Evolutionary conservation across 1,139 yeast genomes (phyloP), one percentile per base, ranked within the genome.

Genomic region (Sugiyamaella sp.): DNA sequence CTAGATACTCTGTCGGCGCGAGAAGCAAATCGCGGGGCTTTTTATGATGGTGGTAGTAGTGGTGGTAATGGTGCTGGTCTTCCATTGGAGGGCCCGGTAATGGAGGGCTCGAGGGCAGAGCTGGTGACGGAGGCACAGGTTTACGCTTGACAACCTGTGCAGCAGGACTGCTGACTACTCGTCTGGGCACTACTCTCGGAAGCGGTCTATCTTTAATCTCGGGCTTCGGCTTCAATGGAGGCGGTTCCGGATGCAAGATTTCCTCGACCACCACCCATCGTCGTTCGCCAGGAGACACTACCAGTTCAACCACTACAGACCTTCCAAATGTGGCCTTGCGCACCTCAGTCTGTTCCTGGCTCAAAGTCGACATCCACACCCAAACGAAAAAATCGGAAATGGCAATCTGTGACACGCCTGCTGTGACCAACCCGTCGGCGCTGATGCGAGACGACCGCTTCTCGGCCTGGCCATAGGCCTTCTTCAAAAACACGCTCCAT

Each of bases 311-410:
- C 4, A 89, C 88, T 53, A 89, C 75, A 0, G 95, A 83, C 57
- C 95, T 78, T 4, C 97, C 97, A 74, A 89, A 89, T 1, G 84
- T 70, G 29, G 79, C 79, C 67, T 86, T 86, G 61, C 84, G 81
- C 27, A 74, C 71, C 38, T 78, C 74, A 0, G 90, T 82, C 66
- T 88, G 89, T 64, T 89, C 97, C 42, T 84, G 79, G 0, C 89
- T 89, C 24, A 89, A 69, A 1, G 90, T 80, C 2, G 90, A 83
- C 62, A 89, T 74, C 97, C 97, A 89, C 0, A 96, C 81, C 96
- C 96, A 89, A 25, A 89, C 87, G 64, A 85, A 89, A 66, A 86
- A 89, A 66, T 89, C 97, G 69, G 88, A 95, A 29, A 89, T 81
- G 1, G 89, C 79, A 1, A 87, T 85, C 57, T 87, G 80, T 16